Base-by-base conservation (phyloP, 345 rosid genomes). In the Eucalyptus sp. region DNA sequence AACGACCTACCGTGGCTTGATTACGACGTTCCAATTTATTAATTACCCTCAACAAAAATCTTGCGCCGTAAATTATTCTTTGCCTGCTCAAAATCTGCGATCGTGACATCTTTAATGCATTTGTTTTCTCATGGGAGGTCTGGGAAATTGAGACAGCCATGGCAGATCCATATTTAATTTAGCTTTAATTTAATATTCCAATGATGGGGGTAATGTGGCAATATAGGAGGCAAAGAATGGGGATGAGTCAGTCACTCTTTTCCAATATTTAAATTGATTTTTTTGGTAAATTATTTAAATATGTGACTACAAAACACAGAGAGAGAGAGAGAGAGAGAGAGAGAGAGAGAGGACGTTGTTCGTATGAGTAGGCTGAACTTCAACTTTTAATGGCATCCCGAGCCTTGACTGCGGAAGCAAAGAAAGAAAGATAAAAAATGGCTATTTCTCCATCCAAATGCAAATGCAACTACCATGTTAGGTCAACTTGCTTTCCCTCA, bases 401-500 rank as follows among this genome's bases (percentile, higher is more conserved):
- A 11, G 5, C 13, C n/a, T 0, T 58, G 64, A 41, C 22, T 0
- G 44, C 85, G 60, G 27, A 48, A 52, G 83, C 29, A 89, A 60
- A 27, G 83, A 64, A 31, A 89, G 29, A 58, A 12, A 86, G 24
- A 51, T 60, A 46, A 87, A 83, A 56, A 86, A 91, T 93, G 95
- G 94, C 92, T 13, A 81, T 87, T 44, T 52, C 88, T 86, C 20
- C 87, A 50, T 29, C n/a, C 3, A 51, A 86, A 56, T 6, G 87
- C 87, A 50, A 6, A n/a, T 16, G 46, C 49, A 52, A 22, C 5
- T 33, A 14, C 87, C 87, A 22, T 52, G 66, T 91, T 44, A 90
- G 97, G 92, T 95, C 97, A 50, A 92, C 93, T 41, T 95, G 98
- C 90, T 91, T 95, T 87, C 96, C 97, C 86, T 90, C 96, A 18